phyloP scores from a whole-genome alignment of 1,139 yeast genomes.

The Saccharomyces pastorianus region DNA sequence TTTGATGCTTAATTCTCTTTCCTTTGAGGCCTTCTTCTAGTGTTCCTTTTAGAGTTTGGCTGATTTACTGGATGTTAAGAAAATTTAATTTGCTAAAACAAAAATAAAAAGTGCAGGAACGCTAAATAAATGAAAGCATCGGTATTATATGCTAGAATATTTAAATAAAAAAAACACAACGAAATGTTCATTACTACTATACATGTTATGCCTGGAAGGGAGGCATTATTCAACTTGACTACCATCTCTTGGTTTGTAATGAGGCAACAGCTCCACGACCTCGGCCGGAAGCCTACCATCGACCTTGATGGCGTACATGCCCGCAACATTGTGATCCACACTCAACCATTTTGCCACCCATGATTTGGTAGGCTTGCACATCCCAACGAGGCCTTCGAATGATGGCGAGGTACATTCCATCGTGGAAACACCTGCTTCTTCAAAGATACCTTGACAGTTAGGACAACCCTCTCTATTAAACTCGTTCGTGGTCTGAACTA shows the following conservation, averaged over 20 bases:
- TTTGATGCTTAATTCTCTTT: neutral
- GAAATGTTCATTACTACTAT: neutral
- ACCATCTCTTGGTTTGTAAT: slow-evolving; percentile 94
- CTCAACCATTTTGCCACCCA: slow-evolving; percentile 98
- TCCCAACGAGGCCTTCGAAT: slow-evolving; percentile 90
- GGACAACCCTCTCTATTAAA: slow-evolving; percentile 89
- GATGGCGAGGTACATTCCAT: slow-evolving; percentile 95
- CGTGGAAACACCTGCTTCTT: slow-evolving; percentile 74
- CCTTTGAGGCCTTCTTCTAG: neutral
- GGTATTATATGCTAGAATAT: neutral
- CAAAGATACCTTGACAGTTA: slow-evolving; percentile 85
- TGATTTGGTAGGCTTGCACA: slow-evolving; percentile 75
- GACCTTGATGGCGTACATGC: slow-evolving; percentile 87
- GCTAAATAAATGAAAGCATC: neutral
- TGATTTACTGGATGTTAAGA: neutral
- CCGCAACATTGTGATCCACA: slow-evolving; percentile 82
- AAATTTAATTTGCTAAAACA: neutral
- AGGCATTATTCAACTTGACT: slow-evolving; percentile 63
- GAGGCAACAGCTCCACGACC: slow-evolving; percentile 61
- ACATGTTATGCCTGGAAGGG: neutral
- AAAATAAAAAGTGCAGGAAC: neutral
- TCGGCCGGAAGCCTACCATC: slow-evolving; percentile 89
- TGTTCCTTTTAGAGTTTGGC: neutral
- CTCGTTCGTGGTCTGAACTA: slow-evolving; percentile 53
- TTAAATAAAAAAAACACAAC: neutral